A percentile compares a stretch with the other conserved stretches of the same genome.
Evolutionary conservation across 1,139 yeast genomes (phyloP).

Genomic region (Scheffersomyces parashehatae): DNA sequence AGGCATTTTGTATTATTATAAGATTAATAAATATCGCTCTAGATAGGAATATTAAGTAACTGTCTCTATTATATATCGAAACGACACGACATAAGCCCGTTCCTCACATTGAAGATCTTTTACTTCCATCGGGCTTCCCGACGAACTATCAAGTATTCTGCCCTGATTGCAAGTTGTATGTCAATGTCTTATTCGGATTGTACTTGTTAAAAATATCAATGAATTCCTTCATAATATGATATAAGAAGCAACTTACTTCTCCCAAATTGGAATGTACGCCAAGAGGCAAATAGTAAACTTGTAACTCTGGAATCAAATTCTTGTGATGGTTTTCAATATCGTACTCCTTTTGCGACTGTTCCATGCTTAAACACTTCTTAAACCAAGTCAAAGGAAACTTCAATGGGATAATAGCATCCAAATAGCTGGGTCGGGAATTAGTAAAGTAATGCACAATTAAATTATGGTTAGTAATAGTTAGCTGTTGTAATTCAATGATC

Average conservation of each 20-base stretch:
- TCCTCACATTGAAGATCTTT: not conserved
- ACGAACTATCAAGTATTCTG: not conserved
- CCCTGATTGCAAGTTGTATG: constrained; percentile 13
- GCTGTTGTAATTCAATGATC: constrained; percentile 31
- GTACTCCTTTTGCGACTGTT: constrained; percentile 12
- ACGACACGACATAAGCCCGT: not conserved
- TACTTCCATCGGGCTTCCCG: too few relatives aligned
- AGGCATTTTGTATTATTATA: too few relatives aligned
- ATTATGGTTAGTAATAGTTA: constrained; percentile 24
- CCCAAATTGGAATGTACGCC: constrained; percentile 37
- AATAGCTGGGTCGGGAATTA: constrained; percentile 27
- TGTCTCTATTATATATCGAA: not conserved
- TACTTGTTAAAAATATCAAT: constrained; percentile 26
- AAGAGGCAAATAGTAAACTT: constrained; percentile 37
- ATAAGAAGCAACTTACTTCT: constrained; percentile 36
- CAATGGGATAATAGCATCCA: constrained; percentile 28
- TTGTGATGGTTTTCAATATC: constrained; percentile 8
- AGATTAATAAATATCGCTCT: too few relatives aligned
- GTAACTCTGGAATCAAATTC: constrained; percentile 16
- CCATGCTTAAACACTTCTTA: constrained; percentile 19
- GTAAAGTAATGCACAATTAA: constrained; percentile 23
- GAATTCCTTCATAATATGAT: constrained; percentile 32
- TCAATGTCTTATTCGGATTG: constrained; percentile 14
- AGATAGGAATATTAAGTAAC: too few relatives aligned
- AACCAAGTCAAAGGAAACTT: constrained; percentile 39